These are phyloP conservation scores for Russula virescens DNA, from an alignment of 768 basidiomycete species.

Conservation along the genomic window DNA sequence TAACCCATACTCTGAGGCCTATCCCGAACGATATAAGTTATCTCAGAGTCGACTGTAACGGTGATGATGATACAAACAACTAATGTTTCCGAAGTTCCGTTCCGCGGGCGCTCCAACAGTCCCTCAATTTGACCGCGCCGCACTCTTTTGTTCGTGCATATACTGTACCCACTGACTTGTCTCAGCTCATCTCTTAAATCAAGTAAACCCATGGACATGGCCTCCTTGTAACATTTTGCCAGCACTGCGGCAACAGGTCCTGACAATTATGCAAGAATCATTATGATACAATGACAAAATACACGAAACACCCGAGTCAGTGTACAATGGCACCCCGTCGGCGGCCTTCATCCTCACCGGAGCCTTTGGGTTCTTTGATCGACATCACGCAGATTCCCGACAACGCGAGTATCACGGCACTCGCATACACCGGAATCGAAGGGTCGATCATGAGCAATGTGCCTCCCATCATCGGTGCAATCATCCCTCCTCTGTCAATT, in stretches of 20 bases:
- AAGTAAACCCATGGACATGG: background rate
- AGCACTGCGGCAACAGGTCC: background rate
- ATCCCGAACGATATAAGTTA: no score
- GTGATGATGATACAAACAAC: no score
- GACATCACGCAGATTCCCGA: slow-evolving; percentile 59
- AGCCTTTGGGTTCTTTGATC: slow-evolving; percentile 47
- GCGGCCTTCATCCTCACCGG: slow-evolving; percentile 28
- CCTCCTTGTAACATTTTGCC: background rate
- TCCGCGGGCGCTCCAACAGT: no score
- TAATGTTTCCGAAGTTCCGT: no score
- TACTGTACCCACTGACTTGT: no score
- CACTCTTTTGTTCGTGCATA: no score
- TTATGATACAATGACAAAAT: no score
- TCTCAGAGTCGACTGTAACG: no score
- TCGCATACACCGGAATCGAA: slow-evolving; percentile 71
- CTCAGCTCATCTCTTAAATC: background rate
- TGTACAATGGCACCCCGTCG: slow-evolving; percentile 13
- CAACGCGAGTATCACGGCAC: slow-evolving; percentile 57
- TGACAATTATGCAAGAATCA: background rate
- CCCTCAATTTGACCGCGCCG: no score
- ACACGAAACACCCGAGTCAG: background rate
- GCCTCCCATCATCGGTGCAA: slow-evolving; percentile 78
- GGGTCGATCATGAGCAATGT: slow-evolving; percentile 58
- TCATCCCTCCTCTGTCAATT: slow-evolving; percentile 70
- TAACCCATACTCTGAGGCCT: no score